Evolutionary conservation across 176 grass and related monocot species (phyloP).

Genomic region (Alopecurus myosuroides): DNA sequence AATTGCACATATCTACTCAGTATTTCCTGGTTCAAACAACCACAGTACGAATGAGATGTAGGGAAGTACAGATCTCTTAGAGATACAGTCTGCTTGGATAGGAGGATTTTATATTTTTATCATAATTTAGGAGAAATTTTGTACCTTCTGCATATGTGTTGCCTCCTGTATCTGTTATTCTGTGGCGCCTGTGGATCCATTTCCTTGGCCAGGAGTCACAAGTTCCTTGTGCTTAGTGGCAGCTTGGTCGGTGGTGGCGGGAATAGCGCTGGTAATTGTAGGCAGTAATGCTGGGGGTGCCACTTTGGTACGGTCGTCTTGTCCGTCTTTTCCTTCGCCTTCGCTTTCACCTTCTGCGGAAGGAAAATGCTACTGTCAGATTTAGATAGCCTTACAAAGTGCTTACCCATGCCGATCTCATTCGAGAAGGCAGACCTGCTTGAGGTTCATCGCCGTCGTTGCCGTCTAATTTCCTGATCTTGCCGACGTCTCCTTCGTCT

Average conservation of each 20-base stretch:
- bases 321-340: not conserved
- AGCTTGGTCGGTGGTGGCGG: not conserved
- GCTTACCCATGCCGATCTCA: not conserved
- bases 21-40: not conserved
- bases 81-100: not conserved
- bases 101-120: too few relatives aligned
- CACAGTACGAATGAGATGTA: not conserved
- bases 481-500: not conserved
- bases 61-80: not conserved
- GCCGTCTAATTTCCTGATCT: not conserved
- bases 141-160: not conserved
- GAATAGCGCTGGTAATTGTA: not conserved
- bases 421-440: not conserved
- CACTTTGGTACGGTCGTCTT: too few relatives aligned
- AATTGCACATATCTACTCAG: not conserved
- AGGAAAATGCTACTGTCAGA: not conserved
- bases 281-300: not conserved
- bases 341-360: not conserved
- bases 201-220: not conserved
- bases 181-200: not conserved
- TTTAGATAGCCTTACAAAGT: not conserved
- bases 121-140: not conserved
- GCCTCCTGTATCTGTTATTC: not conserved
- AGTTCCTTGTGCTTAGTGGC: not conserved
- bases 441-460: not conserved